Conservation (phyloP, 2,329 filamentous ascomycete species). For the Neospermospora avenae region DNA sequence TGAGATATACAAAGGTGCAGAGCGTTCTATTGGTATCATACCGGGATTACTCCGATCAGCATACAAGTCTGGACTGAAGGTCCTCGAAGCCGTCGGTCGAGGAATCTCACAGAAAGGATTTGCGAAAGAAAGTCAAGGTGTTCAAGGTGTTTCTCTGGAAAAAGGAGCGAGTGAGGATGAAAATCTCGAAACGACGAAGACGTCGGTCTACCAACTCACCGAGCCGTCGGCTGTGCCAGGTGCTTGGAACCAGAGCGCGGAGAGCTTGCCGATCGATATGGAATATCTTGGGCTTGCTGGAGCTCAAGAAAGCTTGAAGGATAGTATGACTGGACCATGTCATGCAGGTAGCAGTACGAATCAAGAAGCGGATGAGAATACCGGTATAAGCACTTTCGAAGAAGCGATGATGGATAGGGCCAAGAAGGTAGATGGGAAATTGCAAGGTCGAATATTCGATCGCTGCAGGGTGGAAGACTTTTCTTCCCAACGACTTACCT, state of each 20-base stretch:
- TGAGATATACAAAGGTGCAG: neutral
- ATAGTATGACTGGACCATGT: neutral
- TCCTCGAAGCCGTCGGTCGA: neutral
- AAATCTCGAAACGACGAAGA: neutral
- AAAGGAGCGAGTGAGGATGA: too few relatives aligned
- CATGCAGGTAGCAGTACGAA: neutral
- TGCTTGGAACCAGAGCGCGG: neutral
- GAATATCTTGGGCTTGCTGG: neutral
- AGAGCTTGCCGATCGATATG: neutral
- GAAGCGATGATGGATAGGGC: too few relatives aligned
- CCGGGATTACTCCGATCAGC: neutral
- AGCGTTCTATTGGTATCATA: neutral
- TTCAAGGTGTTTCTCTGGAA: too few relatives aligned
- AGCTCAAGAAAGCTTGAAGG: neutral
- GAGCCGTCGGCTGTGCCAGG: neutral
- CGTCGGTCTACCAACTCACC: neutral
- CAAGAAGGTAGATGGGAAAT: too few relatives aligned
- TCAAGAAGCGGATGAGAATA: too few relatives aligned
- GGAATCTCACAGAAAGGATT: neutral
- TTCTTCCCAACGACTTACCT: too few relatives aligned
- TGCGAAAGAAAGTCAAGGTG: too few relatives aligned
- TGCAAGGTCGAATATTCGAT: too few relatives aligned
- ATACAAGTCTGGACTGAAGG: neutral
- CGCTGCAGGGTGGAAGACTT: neutral
- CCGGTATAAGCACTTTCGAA: too few relatives aligned